These are phyloP conservation scores for Ramalina peruviana DNA, from an alignment of 495 filamentous ascomycete genomes.

Conservation along the genomic window DNA sequence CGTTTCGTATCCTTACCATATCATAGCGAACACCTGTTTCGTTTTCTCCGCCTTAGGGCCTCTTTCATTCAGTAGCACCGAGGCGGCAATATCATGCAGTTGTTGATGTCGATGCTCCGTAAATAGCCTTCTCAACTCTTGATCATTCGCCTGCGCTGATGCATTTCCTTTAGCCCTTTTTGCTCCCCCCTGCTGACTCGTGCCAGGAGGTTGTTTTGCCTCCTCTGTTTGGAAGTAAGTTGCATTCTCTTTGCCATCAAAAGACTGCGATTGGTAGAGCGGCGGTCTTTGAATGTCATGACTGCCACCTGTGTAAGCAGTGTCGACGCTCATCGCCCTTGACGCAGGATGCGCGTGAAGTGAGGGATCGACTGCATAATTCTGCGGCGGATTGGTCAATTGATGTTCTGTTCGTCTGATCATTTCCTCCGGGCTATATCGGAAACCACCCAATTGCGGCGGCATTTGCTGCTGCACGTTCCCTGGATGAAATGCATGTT, in stretches of 20 bases:
- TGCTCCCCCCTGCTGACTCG: constrained; percentile 43
- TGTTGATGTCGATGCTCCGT: constrained; percentile 56
- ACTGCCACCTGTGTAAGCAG: constrained; percentile 21
- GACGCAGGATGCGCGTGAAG: constrained; percentile 37
- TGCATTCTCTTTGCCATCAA: constrained; percentile 53
- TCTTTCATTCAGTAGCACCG: constrained; percentile 58
- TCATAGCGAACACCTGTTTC: constrained; percentile 94
- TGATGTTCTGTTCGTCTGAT: constrained; percentile 43
- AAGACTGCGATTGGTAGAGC: constrained; percentile 32
- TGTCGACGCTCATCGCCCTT: constrained; percentile 34
- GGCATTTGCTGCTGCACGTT: constrained; percentile 23
- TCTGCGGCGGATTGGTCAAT: constrained; percentile 38
- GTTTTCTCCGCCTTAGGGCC: constrained; percentile 83
- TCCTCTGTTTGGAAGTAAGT: constrained; percentile 46
- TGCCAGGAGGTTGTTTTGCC: constrained; percentile 41
- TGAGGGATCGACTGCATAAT: constrained; percentile 34
- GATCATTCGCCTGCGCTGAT: constrained; percentile 73
- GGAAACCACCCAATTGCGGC: constrained; percentile 33
- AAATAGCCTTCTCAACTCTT: constrained; percentile 79
- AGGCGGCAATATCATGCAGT: constrained; percentile 70
- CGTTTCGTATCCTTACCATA: constrained; percentile 51
- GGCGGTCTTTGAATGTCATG: constrained; percentile 18
- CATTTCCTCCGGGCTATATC: constrained; percentile 48
- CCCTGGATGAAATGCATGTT: constrained; percentile 33
- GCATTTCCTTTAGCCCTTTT: constrained; percentile 50